Conservation (phyloP, 208 protist species). For the Trypanosoma conorhini region DNA sequence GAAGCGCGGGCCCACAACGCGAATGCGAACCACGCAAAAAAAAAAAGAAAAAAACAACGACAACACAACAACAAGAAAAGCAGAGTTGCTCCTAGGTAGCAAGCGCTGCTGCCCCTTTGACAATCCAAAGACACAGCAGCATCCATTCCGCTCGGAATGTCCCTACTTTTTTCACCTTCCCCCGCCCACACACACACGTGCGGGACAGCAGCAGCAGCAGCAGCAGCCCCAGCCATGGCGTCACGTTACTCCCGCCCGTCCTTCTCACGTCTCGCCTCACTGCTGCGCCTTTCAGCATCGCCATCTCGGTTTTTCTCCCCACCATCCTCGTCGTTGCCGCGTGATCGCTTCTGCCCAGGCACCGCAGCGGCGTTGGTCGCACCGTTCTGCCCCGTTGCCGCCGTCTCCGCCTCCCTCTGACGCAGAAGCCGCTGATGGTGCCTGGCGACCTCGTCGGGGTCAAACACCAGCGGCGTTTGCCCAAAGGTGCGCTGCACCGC, state of each 20-base stretch:
- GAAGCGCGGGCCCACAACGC: too few relatives aligned
- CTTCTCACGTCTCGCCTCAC: background rate
- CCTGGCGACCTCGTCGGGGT: slow-evolving; percentile 22
- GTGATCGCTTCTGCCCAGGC: background rate
- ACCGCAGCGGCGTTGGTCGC: background rate
- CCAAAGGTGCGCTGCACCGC: slow-evolving; percentile 15
- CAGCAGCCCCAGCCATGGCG: slow-evolving; percentile 1
- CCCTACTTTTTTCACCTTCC: background rate
- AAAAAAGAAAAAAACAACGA: slow-evolving; percentile 3
- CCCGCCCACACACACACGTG: slow-evolving; percentile 19
- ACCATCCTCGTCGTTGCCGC: background rate
- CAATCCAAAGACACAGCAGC: background rate
- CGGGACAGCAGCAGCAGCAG: slow-evolving; percentile 19
- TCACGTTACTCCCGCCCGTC: background rate
- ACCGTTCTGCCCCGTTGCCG: background rate
- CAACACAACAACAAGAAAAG: too few relatives aligned
- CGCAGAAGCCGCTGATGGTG: slow-evolving; percentile 21
- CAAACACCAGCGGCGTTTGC: slow-evolving; percentile 16
- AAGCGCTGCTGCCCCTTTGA: background rate
- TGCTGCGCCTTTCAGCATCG: background rate
- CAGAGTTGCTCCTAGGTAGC: background rate
- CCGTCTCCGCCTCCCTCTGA: background rate
- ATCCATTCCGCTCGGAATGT: background rate
- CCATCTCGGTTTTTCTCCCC: background rate
- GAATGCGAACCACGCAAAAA: background rate